phyloP scores from a whole-genome alignment of 2,329 filamentous ascomycete genomes.

The Blumeriella jaapii region DNA sequence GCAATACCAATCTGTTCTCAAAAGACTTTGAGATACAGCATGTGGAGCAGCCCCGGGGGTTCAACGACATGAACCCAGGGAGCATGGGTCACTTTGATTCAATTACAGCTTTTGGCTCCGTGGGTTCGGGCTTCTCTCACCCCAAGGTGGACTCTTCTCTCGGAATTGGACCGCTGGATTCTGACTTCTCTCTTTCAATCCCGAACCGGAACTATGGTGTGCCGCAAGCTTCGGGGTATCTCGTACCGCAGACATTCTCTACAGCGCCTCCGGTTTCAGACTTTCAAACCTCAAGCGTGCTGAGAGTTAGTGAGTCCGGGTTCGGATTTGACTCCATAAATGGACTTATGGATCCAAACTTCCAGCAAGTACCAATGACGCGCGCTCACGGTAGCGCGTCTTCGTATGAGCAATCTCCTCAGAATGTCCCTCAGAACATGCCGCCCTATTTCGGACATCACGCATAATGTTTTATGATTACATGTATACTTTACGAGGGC shows the following conservation, averaged over 20 bases:
- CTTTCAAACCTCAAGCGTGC: slow-evolving; percentile 18
- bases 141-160: slow-evolving; percentile 16
- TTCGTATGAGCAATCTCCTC: slow-evolving; percentile 21
- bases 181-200: slow-evolving; percentile 12
- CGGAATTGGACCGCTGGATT: slow-evolving; percentile 15
- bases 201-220: slow-evolving; percentile 15
- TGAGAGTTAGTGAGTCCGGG: slow-evolving; percentile 17
- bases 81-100: slow-evolving; percentile 13
- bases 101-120: slow-evolving; percentile 12
- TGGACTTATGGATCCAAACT: slow-evolving; percentile 13
- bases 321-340: slow-evolving; percentile 18
- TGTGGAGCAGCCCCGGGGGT: slow-evolving; percentile 15
- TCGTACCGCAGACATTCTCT: slow-evolving; percentile 20
- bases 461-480: slow-evolving; percentile 10
- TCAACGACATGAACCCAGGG: slow-evolving; percentile 10
- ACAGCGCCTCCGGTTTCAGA: slow-evolving; percentile 16
- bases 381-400: slow-evolving; percentile 20
- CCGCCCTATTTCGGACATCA: slow-evolving; percentile 16
- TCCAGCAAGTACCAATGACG: slow-evolving; percentile 21
- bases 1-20: slow-evolving; percentile 16
- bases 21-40: slow-evolving; percentile 13
- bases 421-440: slow-evolving; percentile 13
- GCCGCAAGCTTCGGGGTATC: slow-evolving; percentile 13
- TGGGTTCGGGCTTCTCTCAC: slow-evolving; percentile 13
- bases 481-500: background rate